Evolutionary conservation across 352 stramenopile species (phyloP), one percentile per base, ranked within the genome.

Genomic region (Phytophthora melonis): DNA sequence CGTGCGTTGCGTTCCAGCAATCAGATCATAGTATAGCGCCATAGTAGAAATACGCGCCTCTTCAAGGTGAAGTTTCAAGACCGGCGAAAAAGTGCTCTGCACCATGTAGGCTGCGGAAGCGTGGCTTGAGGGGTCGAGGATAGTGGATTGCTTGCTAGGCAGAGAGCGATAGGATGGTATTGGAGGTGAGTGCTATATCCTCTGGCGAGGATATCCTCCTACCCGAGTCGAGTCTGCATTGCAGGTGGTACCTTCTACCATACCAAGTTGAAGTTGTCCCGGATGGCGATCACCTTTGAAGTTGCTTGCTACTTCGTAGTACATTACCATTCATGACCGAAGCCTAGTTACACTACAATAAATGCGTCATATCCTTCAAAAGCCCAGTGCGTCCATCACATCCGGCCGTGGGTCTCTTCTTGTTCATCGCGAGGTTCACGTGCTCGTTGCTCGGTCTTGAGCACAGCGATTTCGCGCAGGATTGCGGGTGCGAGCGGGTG

Each of bases 401-500:
- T 36, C 30, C 30, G 30, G 36, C 18, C 36, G 5, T 43, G 13
- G 36, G 39, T n/a, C 39, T 6, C 39, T n/a, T 4, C 5, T 6
- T 45, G 39, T 8, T 50, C 43, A 23, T 19, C 43, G 18, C 43
- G 43, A 50, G 43, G 18, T 50, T 50, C 18, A 45, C 39, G 3
- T 13, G 39, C 39, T 45, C 16, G 39, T 14, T 19, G 14, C 14
- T 50, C 18, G 1, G 18, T 18, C 43, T 50, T 50, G 43, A 50
- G 43, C 43, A 9, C 43, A 50, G 43, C 43, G 7, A 50, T 50
- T 21, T 50, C 43, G 18, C 16, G 14, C 18, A 21, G 18, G 14
- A 50, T 21, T 10, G 43, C 16, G 5, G 50, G 11, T 43, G 69
- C 57, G 18, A 72, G 16, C 3, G 23, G 21, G 58, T 78, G 69